Percentiles rank a stretch among this genome's conserved stretches.
These are phyloP conservation scores for Crithidia fasciculata DNA, from an alignment of 208 protist species.

Conservation along the genomic window DNA sequence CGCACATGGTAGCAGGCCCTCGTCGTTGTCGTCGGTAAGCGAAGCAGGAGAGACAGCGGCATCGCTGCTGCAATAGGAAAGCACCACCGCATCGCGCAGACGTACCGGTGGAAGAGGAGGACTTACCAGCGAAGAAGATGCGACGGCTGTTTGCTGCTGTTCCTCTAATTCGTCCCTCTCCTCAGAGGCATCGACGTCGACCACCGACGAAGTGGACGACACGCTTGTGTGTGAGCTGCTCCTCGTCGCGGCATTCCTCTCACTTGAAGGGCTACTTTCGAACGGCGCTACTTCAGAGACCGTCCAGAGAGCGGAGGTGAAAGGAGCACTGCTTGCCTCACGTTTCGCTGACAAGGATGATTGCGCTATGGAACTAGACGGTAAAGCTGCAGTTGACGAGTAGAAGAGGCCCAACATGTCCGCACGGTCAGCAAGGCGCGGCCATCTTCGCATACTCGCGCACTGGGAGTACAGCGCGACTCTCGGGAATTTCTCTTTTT, in stretches of 20 bases:
- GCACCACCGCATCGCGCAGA: slow-evolving; percentile 24
- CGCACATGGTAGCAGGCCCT: background rate
- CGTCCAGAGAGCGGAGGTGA: background rate
- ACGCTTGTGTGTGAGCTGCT: no score
- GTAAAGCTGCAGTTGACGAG: no score
- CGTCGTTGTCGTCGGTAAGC: no score
- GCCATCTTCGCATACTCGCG: no score
- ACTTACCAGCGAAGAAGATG: background rate
- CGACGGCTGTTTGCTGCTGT: no score
- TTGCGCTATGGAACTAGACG: background rate
- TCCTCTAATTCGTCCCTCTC: background rate
- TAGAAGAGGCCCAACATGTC: no score
- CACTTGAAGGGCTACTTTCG: background rate
- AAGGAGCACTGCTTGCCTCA: background rate
- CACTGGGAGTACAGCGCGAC: no score
- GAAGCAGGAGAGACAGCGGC: background rate
- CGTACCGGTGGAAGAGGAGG: background rate
- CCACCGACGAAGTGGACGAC: background rate
- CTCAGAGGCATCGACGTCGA: background rate
- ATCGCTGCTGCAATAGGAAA: slow-evolving; percentile 14
- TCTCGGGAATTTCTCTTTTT: no score
- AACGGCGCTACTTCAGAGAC: background rate
- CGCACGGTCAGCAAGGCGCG: no score
- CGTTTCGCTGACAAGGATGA: background rate
- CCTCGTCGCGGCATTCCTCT: background rate